Base-by-base conservation (phyloP, 2,329 filamentous ascomycete genomes). In the Monosporascus sp. region DNA sequence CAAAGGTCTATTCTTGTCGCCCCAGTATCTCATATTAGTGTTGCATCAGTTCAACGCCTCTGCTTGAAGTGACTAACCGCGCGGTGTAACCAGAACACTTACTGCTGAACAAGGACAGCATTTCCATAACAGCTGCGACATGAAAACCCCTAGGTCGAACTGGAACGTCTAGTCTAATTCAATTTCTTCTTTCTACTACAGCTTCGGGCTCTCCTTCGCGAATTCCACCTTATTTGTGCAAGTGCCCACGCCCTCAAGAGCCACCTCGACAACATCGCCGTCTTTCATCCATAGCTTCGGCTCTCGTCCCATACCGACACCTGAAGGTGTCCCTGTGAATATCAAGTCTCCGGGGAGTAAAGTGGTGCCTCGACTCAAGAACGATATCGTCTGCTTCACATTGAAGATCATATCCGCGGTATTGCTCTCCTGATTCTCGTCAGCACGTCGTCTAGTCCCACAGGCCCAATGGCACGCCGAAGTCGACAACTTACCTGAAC, bases 231-330 rank as follows among this genome's bases (percentile, higher is more conserved):
- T 77, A 66, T 81, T 82, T 4, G 66, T 77, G 59, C 78, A 84
- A 15, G 76, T 79, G 24, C 87, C 87, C 6, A 90, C 82, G 1
- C 77, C 74, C 60, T 89, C 84, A 1, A 90, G 74, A 6, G 75
- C 77, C 48, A 90, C 86, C 65, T 89, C 83, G 20, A 89, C 84
- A 22, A 83, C 70, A 66, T 90, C 87, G 5, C 85, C 84, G 65
- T 90, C 78, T 67, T 85, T 83, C 52, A 90, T 70, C 84, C 85
- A 89, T 9, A 87, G 60, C 53, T 78, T 80, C 3, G 86, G 85
- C 52, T 79, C 84, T 48, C 80, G 77, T 15, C 85, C 87, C 80
- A 87, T 85, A 1, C 84, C 87, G 20, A 90, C 87, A 35, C 87
- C 87, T 55, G 83, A 79, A 0, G 86, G 87, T 67, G 84, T 87